Percentiles rank a stretch among this genome's conserved stretches.
Evolutionary conservation across 2,329 filamentous ascomycete species (phyloP).

Genomic region (Xylaria polymorpha): DNA sequence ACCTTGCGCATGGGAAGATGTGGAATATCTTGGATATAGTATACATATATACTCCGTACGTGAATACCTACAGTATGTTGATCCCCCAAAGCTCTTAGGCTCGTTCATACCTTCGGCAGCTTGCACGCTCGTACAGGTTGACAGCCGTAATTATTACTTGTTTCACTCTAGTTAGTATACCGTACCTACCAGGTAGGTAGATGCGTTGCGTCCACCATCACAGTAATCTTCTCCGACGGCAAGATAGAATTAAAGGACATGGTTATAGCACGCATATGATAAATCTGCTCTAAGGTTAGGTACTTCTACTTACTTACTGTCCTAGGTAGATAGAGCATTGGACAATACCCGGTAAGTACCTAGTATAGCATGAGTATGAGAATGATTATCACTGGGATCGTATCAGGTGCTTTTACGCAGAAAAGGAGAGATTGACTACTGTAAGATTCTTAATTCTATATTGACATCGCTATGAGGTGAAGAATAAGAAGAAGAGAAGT

Average conservation of each 20-base stretch:
- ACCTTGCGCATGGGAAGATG: constrained; percentile 7
- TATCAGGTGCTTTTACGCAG: not conserved
- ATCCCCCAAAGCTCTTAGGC: not conserved
- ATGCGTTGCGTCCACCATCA: not conserved
- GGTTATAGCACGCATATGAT: not conserved
- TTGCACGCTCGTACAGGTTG: constrained; percentile 37
- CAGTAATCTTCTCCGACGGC: too few species aligned
- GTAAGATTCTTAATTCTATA: constrained; percentile 1
- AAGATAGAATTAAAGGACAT: not conserved
- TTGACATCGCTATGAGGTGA: not conserved
- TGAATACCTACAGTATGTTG: not conserved
- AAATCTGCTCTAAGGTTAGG: too few species aligned
- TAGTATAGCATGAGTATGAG: not conserved
- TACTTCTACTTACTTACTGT: too few species aligned
- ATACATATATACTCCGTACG: not conserved
- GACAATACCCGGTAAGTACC: too few species aligned
- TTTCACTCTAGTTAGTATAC: not conserved
- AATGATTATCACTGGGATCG: not conserved
- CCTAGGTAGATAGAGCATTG: not conserved
- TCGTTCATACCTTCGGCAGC: constrained; percentile 28
- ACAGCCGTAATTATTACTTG: constrained; percentile 26
- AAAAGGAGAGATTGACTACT: not conserved
- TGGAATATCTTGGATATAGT: constrained; percentile 7
- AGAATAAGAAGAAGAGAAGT: not conserved
- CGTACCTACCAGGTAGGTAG: not conserved